Evolutionary conservation across 257 asterid genomes (phyloP).

Genomic region (Orobanche coerulescens): DNA sequence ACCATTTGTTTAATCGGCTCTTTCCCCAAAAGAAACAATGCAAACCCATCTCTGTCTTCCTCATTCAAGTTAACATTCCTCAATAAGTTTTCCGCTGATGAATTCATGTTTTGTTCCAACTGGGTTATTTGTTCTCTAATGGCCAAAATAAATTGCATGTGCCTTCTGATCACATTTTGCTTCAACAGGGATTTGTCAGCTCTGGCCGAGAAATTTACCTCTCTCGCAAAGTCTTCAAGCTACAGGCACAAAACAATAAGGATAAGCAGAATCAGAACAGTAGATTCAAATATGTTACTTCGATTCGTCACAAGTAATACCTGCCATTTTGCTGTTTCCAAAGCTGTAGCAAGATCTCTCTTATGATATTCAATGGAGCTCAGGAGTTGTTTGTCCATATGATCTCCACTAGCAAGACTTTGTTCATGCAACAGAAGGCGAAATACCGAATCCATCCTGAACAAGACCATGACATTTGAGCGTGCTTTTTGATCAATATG

Average conservation of each 20-base stretch:
- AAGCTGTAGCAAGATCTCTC: slow-evolving; percentile 34
- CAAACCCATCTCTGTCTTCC: slow-evolving; percentile 35
- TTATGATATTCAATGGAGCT: slow-evolving; percentile 28
- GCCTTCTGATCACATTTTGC: slow-evolving; percentile 26
- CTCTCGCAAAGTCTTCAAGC: slow-evolving; percentile 45
- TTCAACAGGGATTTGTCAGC: slow-evolving; percentile 27
- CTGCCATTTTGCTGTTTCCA: slow-evolving; percentile 47
- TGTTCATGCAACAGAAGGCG: slow-evolving; percentile 35
- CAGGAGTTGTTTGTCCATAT: slow-evolving; percentile 14
- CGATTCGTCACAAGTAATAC: slow-evolving; percentile 12
- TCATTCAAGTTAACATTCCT: slow-evolving; percentile 29
- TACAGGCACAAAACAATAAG: slow-evolving; percentile 16
- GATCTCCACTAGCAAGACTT: slow-evolving; percentile 25
- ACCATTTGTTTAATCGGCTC: slow-evolving; percentile 19
- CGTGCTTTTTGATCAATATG: neutral
- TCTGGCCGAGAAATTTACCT: slow-evolving; percentile 29
- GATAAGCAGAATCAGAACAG: slow-evolving; percentile 3
- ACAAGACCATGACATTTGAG: slow-evolving; percentile 10
- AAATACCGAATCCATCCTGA: slow-evolving; percentile 35
- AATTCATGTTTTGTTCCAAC: slow-evolving; percentile 27
- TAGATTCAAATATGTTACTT: neutral
- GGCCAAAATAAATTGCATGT: slow-evolving; percentile 31
- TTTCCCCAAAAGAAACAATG: slow-evolving; percentile 34
- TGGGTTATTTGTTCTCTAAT: slow-evolving; percentile 31
- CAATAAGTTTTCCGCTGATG: slow-evolving; percentile 17